Evolutionary conservation across 805 yeast genomes (phyloP).

Genomic region (Yamadazyma akitaensis): DNA sequence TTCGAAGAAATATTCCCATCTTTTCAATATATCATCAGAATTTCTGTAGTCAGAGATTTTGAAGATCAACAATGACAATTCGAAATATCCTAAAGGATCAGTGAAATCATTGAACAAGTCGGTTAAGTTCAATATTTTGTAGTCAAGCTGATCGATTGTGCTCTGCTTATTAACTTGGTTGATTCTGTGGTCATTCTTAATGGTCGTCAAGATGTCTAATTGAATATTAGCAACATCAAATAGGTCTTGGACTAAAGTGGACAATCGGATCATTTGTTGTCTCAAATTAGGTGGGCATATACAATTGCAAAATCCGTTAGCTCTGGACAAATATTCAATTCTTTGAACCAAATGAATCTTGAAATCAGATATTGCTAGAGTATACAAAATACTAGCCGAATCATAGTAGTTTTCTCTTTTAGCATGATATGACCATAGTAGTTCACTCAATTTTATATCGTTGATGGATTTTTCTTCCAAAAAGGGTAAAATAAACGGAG

Average conservation of each 20-base stretch:
- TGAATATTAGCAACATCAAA: conserved; percentile 87
- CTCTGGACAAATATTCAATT: conserved; percentile 85
- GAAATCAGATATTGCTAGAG: conserved; percentile 72
- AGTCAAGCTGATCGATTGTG: conserved; percentile 55
- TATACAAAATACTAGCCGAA: conserved; percentile 77
- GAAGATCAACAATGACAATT: conserved; percentile 72
- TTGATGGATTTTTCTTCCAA: conserved; percentile 63
- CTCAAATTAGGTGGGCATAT: conserved; percentile 72
- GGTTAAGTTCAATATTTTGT: conserved; percentile 63
- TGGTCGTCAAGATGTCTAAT: conserved; percentile 53
- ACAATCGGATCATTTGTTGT: conserved; percentile 70
- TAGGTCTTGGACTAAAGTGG: conserved; percentile 69
- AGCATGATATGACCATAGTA: conserved; percentile 87
- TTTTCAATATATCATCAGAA: conserved; percentile 72
- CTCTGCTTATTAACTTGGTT: conserved; percentile 46
- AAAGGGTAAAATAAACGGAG: conserved; percentile 76
- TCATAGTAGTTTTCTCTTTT: conserved; percentile 72
- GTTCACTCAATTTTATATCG: conserved; percentile 70
- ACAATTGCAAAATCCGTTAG: conserved; percentile 89
- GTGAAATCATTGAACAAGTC: conserved; percentile 84
- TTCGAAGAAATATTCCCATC: conserved; percentile 75
- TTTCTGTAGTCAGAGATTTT: conserved; percentile 83
- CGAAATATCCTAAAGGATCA: conserved; percentile 84
- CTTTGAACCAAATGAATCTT: conserved; percentile 65
- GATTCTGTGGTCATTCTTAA: conserved; percentile 51